phyloP scores from a whole-genome alignment of 2,329 filamentous ascomycete species.

The Pyricularia pennisetigena region DNA sequence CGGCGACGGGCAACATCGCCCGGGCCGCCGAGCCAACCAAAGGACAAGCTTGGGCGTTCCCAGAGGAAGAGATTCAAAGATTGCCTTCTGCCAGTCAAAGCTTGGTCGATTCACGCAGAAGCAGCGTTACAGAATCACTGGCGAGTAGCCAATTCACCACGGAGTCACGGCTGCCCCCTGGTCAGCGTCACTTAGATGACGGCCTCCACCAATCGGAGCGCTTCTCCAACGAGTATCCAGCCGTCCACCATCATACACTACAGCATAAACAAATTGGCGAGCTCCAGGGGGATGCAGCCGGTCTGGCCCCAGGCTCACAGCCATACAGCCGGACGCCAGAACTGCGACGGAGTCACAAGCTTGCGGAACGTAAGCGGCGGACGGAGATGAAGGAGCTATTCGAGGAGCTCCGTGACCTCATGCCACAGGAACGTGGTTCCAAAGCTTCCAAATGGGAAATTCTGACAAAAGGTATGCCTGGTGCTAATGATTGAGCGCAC shows the following conservation, averaged over 20 bases:
- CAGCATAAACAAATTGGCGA: constrained; percentile 65
- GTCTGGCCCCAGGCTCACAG: constrained; percentile 45
- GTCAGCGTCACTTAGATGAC: constrained; percentile 65
- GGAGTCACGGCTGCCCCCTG: constrained; percentile 61
- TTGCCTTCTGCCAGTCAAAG: constrained; percentile 34
- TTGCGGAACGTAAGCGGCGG: constrained; percentile 72
- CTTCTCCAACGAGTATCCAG: constrained; percentile 45
- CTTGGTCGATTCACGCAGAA: constrained; percentile 58
- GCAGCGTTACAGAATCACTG: constrained; percentile 67
- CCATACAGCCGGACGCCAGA: constrained; percentile 79
- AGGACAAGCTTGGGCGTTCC: constrained; percentile 77
- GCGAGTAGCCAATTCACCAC: constrained; percentile 72
- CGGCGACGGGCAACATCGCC: constrained; percentile 52
- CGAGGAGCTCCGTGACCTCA: constrained; percentile 66
- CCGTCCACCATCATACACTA: constrained; percentile 63
- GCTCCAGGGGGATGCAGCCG: constrained; percentile 50
- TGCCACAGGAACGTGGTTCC: constrained; percentile 71
- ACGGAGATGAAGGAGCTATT: constrained; percentile 87
- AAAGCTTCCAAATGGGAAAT: constrained; percentile 91
- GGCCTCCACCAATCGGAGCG: constrained; percentile 32
- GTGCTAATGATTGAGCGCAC: background rate
- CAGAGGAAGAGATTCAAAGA: constrained; percentile 56
- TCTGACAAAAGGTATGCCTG: constrained; percentile 62
- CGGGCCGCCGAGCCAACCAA: constrained; percentile 70
- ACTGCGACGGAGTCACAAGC: constrained; percentile 72